Base-by-base conservation (phyloP, 2,329 filamentous ascomycete species). In the Xenoacremonium recifei region DNA sequence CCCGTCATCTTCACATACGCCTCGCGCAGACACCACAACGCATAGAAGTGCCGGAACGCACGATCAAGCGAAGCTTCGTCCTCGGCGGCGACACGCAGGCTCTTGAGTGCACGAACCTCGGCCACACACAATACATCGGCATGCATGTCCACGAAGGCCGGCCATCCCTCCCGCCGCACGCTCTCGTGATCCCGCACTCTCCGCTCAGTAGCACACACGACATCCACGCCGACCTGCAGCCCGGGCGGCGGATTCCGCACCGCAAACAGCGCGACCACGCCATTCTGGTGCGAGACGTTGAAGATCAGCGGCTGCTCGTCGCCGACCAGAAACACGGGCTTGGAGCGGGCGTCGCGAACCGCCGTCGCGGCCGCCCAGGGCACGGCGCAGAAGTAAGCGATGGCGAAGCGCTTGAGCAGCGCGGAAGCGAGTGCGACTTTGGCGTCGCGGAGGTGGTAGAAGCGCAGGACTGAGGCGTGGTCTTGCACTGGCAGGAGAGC, bases 1-100 rank as follows among this genome's bases (percentile, higher is more conserved):
- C 87, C 87, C 21, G 85, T 87, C 69, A 92, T 82, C 76, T 91
- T 92, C 64, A 91, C 82, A 60, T 88, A 91, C 1, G 86, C 83
- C 67, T 92, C 87, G 54, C 88, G 82, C 62, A 89, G 75, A 61
- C 84, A 88, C 84, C 87, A 92, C 45, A 86, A 79, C 1, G 85
- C 77, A 61, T 90, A 92, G 60, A 92, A 92, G 39, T 77, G 73
- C 5, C 85, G 73, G 20, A 91, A 68, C 58, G 82, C 83, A 17
- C 68, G 73, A 45, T 85, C 82, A 15, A 42, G 44, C 21, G 47
- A 45, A 11, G 36, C 35, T n/a, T n/a, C n/a, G n/a, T n/a, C n/a
- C n/a, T n/a, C n/a, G n/a, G n/a, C n/a, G 19, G 33, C 34, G 19
- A 64, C 55, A 12, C 67, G 54, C 36, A 71, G 55, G 37, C 58